Percentiles rank a stretch among this genome's conserved stretches.
phyloP scores from a whole-genome alignment of 305 asterid species.

The Fraxinus platypoda region DNA sequence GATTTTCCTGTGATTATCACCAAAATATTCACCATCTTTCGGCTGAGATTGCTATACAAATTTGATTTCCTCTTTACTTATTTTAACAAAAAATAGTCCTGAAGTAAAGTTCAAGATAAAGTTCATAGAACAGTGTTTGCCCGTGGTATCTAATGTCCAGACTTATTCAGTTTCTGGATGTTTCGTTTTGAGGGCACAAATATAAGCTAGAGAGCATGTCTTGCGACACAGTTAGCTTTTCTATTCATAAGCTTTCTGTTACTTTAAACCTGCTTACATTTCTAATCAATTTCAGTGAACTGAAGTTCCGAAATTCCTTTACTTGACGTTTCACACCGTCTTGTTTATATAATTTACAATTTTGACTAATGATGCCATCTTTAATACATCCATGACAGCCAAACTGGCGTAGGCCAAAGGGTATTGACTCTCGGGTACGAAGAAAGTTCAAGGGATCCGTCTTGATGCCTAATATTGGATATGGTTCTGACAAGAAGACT shows the following conservation, averaged over 20 bases:
- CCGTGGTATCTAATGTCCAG: slow-evolving; percentile 59
- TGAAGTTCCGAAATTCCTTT: background rate
- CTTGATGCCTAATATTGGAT: slow-evolving; percentile 73
- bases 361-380: background rate
- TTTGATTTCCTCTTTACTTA: background rate
- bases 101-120: background rate
- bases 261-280: slow-evolving; percentile 67
- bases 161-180: slow-evolving; percentile 27
- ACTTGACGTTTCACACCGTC: background rate
- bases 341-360: background rate
- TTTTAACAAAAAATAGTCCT: background rate
- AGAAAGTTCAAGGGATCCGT: slow-evolving; percentile 73
- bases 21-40: slow-evolving; percentile 57
- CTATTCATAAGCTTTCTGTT: slow-evolving; percentile 50
- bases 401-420: slow-evolving; percentile 75
- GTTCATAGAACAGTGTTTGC: slow-evolving; percentile 20
- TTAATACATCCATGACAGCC: slow-evolving; percentile 14
- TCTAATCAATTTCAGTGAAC: background rate
- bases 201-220: slow-evolving; percentile 35
- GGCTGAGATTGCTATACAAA: slow-evolving; percentile 44
- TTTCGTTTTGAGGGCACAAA: slow-evolving; percentile 43
- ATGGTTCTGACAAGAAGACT: slow-evolving; percentile 68
- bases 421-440: slow-evolving; percentile 70
- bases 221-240: slow-evolving; percentile 73
- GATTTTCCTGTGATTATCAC: slow-evolving; percentile 43